These are phyloP conservation scores for Eugenia klotzschiana DNA, from an alignment of 441 rosid species.

Conservation along the genomic window DNA sequence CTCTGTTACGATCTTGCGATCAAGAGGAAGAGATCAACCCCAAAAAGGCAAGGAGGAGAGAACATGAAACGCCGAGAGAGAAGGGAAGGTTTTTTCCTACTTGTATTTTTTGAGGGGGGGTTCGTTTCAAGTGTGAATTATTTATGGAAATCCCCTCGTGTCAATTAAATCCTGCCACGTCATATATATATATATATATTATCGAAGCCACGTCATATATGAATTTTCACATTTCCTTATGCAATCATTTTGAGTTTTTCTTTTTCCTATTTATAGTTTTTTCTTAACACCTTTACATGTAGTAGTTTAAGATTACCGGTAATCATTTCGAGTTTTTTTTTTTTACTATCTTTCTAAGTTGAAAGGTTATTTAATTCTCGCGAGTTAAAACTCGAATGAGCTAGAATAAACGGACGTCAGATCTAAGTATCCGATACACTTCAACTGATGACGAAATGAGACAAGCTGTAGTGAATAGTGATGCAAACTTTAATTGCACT, in stretches of 20 bases:
- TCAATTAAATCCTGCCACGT: neutral
- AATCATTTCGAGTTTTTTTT: neutral
- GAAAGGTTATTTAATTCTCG: neutral
- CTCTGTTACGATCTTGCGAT: neutral
- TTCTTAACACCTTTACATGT: neutral
- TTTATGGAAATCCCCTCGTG: neutral
- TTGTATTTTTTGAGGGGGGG: neutral
- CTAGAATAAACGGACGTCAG: neutral
- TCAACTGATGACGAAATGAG: neutral
- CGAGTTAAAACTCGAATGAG: neutral
- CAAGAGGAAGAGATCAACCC: neutral
- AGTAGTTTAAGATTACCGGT: neutral
- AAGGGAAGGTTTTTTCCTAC: neutral
- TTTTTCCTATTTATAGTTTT: neutral
- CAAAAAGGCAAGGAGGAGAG: neutral
- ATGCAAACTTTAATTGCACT: neutral
- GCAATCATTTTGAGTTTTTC: neutral
- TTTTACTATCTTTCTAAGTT: neutral
- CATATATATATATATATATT: too few species aligned
- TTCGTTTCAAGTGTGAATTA: neutral
- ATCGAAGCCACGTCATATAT: neutral
- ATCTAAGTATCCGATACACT: neutral
- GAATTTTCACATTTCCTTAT: neutral
- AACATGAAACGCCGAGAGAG: neutral
- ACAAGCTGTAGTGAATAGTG: neutral